Base-by-base conservation (phyloP, 352 stramenopile genomes). In the Thraustotheca clavata region DNA sequence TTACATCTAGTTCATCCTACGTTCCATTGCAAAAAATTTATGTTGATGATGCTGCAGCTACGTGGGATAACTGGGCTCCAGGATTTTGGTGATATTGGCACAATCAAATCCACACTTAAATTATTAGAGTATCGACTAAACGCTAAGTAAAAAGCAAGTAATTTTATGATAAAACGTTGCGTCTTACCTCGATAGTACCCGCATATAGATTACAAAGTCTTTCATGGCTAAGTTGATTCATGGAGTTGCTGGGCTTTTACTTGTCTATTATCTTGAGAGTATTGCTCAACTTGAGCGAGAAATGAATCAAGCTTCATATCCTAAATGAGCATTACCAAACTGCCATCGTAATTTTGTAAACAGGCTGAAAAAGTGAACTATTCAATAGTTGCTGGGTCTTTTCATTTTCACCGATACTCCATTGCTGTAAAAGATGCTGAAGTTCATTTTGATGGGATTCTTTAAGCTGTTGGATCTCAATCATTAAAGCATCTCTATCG, bases 391-490 rank as follows among this genome's bases (percentile, higher is more conserved):
- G 43, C 43, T 52, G 43, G 2, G 80, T 89, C 55, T 89, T 89
- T 26, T 88, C 77, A 43, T 77, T 86, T 46, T 89, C 82, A 6
- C 72, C 69, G 38, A 87, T 71, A 6, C 75, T 80, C 59, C 88
- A 71, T 59, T 89, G 82, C 40, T 70, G 57, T 20, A 92, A 68
- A n/a, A 92, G 29, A 8, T 85, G 72, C 50, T 88, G 77, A 40
- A 92, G 59, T 66, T 90, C 80, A 11, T 16, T 46, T 8, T 71
- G 62, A 55, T 89, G 80, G 20, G 85, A 71, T 32, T 86, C 72
- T 34, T 84, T 79, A n/a, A 80, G 70, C 39, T 84, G 77, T 12
- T 77, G 63, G 14, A 88, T 55, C 9, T 75, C 72, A 24, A 67
- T 20, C n/a, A 87, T 79, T 39, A 76, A 62, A 1, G 59, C 54